Conservation (phyloP, 139 green algal genomes). For the Chlorella vulgaris region DNA sequence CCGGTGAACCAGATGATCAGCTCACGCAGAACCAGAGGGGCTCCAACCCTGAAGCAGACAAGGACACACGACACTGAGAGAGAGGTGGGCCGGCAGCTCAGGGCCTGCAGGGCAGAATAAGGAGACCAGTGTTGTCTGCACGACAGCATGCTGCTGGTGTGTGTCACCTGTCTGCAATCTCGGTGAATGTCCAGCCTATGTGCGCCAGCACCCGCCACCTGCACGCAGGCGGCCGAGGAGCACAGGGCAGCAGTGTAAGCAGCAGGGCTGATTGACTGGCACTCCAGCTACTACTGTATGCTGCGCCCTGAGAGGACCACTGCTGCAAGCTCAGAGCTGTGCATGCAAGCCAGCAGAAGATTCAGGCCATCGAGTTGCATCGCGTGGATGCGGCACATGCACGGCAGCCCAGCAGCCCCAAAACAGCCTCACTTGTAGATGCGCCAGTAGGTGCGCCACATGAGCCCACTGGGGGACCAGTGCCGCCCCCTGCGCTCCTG, state of each 20-base stretch:
- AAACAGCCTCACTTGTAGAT: constrained; percentile 58
- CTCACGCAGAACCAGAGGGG: constrained; percentile 70
- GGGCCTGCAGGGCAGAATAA: too few species aligned
- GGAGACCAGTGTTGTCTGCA: neutral
- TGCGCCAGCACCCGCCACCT: constrained; percentile 51
- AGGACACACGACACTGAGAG: constrained; percentile 1
- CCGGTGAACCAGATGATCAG: constrained; percentile 73
- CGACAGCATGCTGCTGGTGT: too few species aligned
- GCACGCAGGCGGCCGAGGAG: neutral
- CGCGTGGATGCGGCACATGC: too few species aligned
- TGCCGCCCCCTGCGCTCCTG: neutral
- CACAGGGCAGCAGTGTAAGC: neutral
- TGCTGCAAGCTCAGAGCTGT: too few species aligned
- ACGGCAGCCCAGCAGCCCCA: too few species aligned
- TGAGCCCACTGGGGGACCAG: constrained; percentile 32
- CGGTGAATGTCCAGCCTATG: constrained; percentile 52
- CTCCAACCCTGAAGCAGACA: constrained; percentile 55
- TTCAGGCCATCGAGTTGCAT: too few species aligned
- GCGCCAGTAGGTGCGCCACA: constrained; percentile 49
- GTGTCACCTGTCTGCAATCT: constrained; percentile 62
- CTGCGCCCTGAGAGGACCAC: too few species aligned
- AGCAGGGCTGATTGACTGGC: neutral
- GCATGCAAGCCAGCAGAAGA: too few species aligned
- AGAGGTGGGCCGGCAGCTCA: too few species aligned
- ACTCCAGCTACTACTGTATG: too few species aligned